Evolutionary conservation across 805 yeast species (phyloP), one percentile per base, ranked within the genome.

Genomic region (Komagataella phaffii): DNA sequence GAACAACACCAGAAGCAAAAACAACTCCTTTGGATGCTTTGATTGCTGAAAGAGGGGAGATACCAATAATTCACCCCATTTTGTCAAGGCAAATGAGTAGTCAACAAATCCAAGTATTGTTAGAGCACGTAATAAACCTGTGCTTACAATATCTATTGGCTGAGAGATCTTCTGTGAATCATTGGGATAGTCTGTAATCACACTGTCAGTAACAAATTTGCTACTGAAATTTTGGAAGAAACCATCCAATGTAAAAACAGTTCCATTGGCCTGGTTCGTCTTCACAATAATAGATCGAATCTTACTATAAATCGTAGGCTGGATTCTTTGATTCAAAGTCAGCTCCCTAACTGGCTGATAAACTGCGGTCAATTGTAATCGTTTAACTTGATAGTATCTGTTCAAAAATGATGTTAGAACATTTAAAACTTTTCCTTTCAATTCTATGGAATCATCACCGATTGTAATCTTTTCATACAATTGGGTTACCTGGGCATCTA

Each of bases 361-460:
- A 47, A 59, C 59, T 6, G 67, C 68, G 62, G 55, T 79, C 74
- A 67, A 76, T 47, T 73, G 68, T 44, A 87, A 73, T 52, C 75
- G 79, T 61, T 83, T 85, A 53, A 77, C 83, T 62, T 90, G 97
- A 63, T 81, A 88, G 66, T 87, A 91, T 62, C 98, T 81, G 56
- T 88, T 83, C 58, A 89, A 74, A 23, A 83, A 76, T 57, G 79
- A 81, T 14, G 95, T 79, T 19, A 90, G 66, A 50, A 87, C 67
- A 56, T 83, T 83, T 52, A 87, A 70, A 51, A 82, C 81, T 57
- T 75, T 73, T 51, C 83, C 82, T 52, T 84, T 76, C 52, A 79
- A 64, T 17, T 76, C 75, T 14, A 73, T 67, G 48, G 77, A 72
- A 44, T 65, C 64, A 44, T 65, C 68, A 12, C 73, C 68, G 6